Evolutionary conservation across 768 basidiomycete genomes (phyloP).

Genomic region (Xerocomellus chrysenteron): DNA sequence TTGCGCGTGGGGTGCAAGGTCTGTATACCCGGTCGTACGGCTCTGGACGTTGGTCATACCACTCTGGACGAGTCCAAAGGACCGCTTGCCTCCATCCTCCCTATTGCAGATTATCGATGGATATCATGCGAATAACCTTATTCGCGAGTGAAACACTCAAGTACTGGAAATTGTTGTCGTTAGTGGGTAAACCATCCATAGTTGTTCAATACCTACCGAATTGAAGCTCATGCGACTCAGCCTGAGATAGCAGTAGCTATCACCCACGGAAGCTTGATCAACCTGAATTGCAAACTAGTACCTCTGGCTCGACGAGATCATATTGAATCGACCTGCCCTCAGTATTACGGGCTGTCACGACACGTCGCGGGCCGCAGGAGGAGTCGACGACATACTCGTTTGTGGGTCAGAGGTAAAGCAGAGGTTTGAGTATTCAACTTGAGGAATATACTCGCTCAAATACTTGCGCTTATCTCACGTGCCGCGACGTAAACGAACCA

Average conservation of each 20-base stretch:
- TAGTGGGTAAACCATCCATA: background rate
- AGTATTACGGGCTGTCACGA: slow-evolving; percentile 50
- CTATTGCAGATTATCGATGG: background rate
- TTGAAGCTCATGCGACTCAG: background rate
- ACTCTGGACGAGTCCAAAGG: no score
- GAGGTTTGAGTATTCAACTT: background rate
- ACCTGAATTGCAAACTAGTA: background rate
- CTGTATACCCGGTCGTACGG: no score
- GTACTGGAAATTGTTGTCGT: background rate
- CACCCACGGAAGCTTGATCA: background rate
- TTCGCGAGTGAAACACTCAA: background rate
- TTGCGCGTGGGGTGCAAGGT: no score
- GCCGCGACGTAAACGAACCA: background rate
- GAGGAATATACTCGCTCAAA: background rate
- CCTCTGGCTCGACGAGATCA: slow-evolving; percentile 30
- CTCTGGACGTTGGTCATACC: background rate
- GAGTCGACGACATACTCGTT: slow-evolving; percentile 8
- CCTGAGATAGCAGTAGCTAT: background rate
- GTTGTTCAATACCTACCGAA: background rate
- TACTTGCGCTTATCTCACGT: background rate
- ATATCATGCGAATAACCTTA: background rate
- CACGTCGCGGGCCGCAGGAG: slow-evolving; percentile 40
- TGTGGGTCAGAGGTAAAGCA: background rate
- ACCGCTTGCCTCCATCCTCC: background rate
- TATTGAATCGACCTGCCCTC: slow-evolving; percentile 42